Evolutionary conservation across 2,329 filamentous ascomycete species (phyloP).

Genomic region (Hymenoscyphus fraxineus): DNA sequence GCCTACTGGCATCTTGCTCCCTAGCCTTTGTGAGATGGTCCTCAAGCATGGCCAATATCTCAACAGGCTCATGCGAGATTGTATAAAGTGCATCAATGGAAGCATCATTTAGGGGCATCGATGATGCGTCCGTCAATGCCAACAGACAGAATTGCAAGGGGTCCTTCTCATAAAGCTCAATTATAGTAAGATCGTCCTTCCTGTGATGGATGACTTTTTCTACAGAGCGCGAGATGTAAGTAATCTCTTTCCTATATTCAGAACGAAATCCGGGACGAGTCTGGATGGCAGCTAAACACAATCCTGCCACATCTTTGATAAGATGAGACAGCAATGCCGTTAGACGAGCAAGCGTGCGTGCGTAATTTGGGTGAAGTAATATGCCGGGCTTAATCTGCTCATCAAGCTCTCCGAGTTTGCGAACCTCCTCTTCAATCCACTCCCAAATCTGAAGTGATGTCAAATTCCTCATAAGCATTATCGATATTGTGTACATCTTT

Average conservation of each 20-base stretch:
- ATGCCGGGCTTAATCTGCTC: slow-evolving; percentile 4
- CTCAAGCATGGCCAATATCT: background rate
- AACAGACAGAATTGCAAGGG: background rate
- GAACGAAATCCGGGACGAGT: background rate
- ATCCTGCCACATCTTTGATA: background rate
- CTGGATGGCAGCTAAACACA: too few species aligned
- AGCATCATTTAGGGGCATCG: background rate
- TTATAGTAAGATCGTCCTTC: background rate
- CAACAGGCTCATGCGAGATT: background rate
- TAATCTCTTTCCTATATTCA: background rate
- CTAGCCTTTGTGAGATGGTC: background rate
- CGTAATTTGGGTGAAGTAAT: background rate
- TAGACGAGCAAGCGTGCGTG: background rate
- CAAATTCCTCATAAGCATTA: background rate
- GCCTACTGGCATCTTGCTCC: background rate
- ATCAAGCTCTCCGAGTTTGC: background rate
- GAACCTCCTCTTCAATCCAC: slow-evolving; percentile 10
- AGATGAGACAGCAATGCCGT: slow-evolving; percentile 1
- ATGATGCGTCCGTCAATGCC: background rate
- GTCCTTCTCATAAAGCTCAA: background rate
- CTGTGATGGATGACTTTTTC: background rate
- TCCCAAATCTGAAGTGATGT: slow-evolving; percentile 7
- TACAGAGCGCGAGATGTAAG: background rate
- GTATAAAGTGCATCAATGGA: background rate
- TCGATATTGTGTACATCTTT: too few species aligned